Evolutionary conservation across 139 green algal genomes (phyloP), one percentile per base, ranked within the genome.

Genomic region (Chlamydomonas sp.): DNA sequence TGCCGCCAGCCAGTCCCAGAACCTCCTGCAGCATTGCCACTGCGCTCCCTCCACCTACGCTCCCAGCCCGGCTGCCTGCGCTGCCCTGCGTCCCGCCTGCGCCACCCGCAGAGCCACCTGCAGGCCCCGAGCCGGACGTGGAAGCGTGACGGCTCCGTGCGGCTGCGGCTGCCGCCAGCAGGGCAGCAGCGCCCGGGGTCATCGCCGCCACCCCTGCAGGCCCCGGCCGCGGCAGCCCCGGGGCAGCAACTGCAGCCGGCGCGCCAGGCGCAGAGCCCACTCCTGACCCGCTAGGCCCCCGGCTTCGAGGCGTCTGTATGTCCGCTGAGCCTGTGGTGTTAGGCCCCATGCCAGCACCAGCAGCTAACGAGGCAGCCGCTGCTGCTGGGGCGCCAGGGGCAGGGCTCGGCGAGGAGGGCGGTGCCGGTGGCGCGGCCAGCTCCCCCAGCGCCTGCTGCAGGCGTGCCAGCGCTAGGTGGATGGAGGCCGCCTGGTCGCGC

Each of bases 391-490:
- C 62, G 31, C 31, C 31, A 49, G 31, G 31, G 31, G 31, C 31
- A 49, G 31, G 31, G 31, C 31, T 49, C 31, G 31, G 31, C 31
- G 31, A 49, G 31, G 31, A 49, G 31, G 31, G 31, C 31, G 31
- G 31, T 49, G 31, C 31, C 31, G 31, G 31, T 49, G 31, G 31
- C 20, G 71, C 61, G 2, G 31, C 81, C 62, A 88, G 63, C 62
- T 62, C 73, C 31, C 83, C 83, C 62, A 88, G 74, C 74, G 83
- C 83, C 63, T 78, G 83, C 62, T 88, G 83, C 75, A 88, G 63
- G 58, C 73, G 12, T 1, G 63, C 71, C 15, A 88, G 73, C 16
- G 83, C 74, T 0, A 88, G 73, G 74, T 88, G 83, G 49, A 88
- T 88, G 5, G 73, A 64, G 5, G 74, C n/a, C 17, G 74, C 83